Evolutionary conservation across 371 early-diverging fungal genomes (phyloP).

Genomic region (Saksenaea oblongispora): DNA sequence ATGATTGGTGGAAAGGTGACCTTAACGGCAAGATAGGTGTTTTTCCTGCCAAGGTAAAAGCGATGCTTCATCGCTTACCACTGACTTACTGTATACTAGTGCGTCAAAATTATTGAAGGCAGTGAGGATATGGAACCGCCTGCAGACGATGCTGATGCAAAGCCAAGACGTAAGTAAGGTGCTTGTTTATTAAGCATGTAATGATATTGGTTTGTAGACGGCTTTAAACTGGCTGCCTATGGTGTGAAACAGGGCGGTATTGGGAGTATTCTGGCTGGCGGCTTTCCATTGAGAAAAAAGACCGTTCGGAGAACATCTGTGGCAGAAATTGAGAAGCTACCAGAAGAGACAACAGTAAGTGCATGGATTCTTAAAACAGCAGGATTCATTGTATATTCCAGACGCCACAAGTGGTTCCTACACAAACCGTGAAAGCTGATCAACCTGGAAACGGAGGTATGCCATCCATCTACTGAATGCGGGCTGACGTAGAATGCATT

Average conservation of each 20-base stretch:
- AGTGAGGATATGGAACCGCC: slow-evolving; percentile 8
- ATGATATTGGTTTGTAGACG: slow-evolving; percentile 5
- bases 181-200: not conserved
- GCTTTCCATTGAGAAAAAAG: slow-evolving; percentile 43
- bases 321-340: slow-evolving; percentile 19
- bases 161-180: slow-evolving; percentile 14
- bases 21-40: slow-evolving; percentile 61
- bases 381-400: not conserved
- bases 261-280: slow-evolving; percentile 76
- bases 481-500: not conserved
- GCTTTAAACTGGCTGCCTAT: slow-evolving; percentile 69
- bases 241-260: slow-evolving; percentile 88
- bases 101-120: slow-evolving; percentile 44
- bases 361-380: not conserved
- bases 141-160: not conserved
- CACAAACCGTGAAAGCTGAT: not conserved
- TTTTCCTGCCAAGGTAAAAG: slow-evolving; percentile 61
- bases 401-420: not conserved
- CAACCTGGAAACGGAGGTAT: slow-evolving; percentile 4
- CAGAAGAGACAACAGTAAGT: not conserved
- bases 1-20: slow-evolving; percentile 70
- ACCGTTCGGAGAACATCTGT: slow-evolving; percentile 18
- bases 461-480: not conserved
- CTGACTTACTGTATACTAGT: slow-evolving; percentile 22
- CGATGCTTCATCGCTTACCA: not conserved